A percentile compares a stretch with the other conserved stretches of the same genome.
These are phyloP conservation scores for Thelonectria rubi DNA, from an alignment of 2,329 filamentous ascomycete species.

Conservation along the genomic window DNA sequence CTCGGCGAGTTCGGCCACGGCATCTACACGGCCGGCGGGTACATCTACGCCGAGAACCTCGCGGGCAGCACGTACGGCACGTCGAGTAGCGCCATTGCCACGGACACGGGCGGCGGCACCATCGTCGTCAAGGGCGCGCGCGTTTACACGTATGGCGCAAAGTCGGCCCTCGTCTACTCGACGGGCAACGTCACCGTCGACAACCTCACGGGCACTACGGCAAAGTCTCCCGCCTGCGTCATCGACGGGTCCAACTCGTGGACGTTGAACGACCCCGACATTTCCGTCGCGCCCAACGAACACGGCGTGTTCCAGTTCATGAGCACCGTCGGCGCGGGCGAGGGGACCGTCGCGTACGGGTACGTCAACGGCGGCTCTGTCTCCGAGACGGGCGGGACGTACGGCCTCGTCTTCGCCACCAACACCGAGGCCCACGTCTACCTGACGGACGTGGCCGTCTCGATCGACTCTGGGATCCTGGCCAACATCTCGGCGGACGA, in stretches of 20 bases:
- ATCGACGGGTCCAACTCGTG: conserved; percentile 19
- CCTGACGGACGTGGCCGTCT: conserved; percentile 12
- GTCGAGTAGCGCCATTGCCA: conserved; percentile 16
- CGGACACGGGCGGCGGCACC: conserved; percentile 11
- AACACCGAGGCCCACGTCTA: conserved; percentile 17
- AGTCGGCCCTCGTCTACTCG: conserved; percentile 17
- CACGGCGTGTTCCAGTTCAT: conserved; percentile 22
- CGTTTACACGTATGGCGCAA: conserved; percentile 11
- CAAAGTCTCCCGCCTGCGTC: conserved; percentile 14
- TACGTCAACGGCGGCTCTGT: conserved; percentile 18
- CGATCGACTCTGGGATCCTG: conserved; percentile 13
- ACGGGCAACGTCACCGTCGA: conserved; percentile 16
- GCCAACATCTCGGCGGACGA: conserved; percentile 19
- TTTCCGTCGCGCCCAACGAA: conserved; percentile 11
- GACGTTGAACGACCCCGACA: conserved; percentile 10
- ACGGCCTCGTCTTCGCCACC: conserved; percentile 12
- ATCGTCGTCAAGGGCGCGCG: conserved; percentile 8
- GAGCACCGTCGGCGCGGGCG: conserved; percentile 9
- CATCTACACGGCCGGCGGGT: conserved; percentile 16
- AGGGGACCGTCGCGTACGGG: conserved; percentile 6
- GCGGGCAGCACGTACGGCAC: conserved; percentile 17
- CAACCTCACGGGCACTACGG: conserved; percentile 1
- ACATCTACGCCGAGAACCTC: conserved; percentile 17
- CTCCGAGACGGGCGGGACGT: conserved; percentile 7
- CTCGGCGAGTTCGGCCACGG: conserved; percentile 13